A percentile compares a stretch with the other conserved stretches of the same genome.
Evolutionary conservation across 306 rosid species (phyloP).

Genomic region (Malus domestica): DNA sequence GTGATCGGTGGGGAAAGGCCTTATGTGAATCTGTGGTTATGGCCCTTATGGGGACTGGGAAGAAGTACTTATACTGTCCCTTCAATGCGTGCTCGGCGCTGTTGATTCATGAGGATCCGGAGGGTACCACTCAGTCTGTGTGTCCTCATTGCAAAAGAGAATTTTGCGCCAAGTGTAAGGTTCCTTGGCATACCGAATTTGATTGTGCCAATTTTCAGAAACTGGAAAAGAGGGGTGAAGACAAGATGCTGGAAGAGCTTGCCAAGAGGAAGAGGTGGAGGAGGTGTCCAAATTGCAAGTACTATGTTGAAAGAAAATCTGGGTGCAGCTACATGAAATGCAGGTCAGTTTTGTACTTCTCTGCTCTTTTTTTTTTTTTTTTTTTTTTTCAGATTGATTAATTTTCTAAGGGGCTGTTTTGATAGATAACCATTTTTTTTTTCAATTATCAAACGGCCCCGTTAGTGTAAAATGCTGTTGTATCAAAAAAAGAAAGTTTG

Average conservation of each 20-base stretch:
- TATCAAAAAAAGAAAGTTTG: no score
- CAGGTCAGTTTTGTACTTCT: no score
- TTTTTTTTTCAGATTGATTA: no score
- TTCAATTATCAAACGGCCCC: no score
- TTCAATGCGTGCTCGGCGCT: constrained; percentile 45
- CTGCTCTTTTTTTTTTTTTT: no score
- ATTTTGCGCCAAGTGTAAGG: constrained; percentile 46
- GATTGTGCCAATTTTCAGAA: constrained; percentile 29
- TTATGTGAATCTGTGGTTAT: constrained; percentile 26
- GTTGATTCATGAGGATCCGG: constrained; percentile 9
- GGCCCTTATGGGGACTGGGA: neutral
- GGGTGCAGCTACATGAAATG: no score
- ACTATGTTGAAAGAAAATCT: no score
- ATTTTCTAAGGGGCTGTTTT: no score
- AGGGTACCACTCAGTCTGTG: neutral
- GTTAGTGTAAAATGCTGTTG: no score
- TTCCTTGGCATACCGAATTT: constrained; percentile 47
- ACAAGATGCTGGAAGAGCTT: neutral
- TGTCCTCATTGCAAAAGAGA: constrained; percentile 51
- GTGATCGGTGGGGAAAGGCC: constrained; percentile 32
- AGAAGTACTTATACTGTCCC: constrained; percentile 34
- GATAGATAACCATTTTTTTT: no score
- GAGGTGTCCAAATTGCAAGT: no score
- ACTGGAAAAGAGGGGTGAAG: constrained; percentile 20
- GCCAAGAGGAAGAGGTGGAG: no score